phyloP scores from a whole-genome alignment of 176 grass and related monocot species.

The Oryza meyeriana region DNA sequence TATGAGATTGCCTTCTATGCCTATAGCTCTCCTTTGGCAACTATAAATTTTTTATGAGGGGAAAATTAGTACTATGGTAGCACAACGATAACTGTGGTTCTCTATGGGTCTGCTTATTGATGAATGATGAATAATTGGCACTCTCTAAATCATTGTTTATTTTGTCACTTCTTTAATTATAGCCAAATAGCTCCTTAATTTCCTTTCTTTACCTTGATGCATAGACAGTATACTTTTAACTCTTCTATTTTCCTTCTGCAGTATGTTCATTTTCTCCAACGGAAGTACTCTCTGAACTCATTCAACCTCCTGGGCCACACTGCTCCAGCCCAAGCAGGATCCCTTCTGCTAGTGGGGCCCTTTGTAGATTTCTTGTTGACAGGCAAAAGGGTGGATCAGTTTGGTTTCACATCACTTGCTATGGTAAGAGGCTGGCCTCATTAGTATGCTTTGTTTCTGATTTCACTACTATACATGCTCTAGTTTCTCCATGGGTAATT shows the following conservation, averaged over 20 bases:
- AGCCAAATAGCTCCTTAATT: not conserved
- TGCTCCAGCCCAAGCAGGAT: slow-evolving; percentile 73
- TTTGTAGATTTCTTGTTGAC: slow-evolving; percentile 76
- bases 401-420: slow-evolving; percentile 50
- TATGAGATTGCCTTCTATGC: not conserved
- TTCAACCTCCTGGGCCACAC: slow-evolving; percentile 86
- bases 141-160: not conserved
- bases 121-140: not conserved
- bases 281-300: slow-evolving; percentile 73
- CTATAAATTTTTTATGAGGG: not conserved
- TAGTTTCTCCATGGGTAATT: slow-evolving; percentile 6
- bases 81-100: not conserved
- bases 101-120: not conserved
- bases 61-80: not conserved
- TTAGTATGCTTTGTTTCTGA: not conserved
- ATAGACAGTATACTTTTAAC: not conserved
- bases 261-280: slow-evolving; percentile 81
- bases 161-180: not conserved
- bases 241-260: slow-evolving; percentile 38
- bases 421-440: slow-evolving; percentile 48
- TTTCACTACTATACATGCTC: slow-evolving; percentile 1
- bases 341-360: slow-evolving; percentile 71
- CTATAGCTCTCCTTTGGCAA: not conserved
- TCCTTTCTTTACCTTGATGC: not conserved
- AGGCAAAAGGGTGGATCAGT: slow-evolving; percentile 74